These are phyloP conservation scores for Hymenoscyphus repandus DNA, from an alignment of 2,329 filamentous ascomycete genomes.

Conservation along the genomic window DNA sequence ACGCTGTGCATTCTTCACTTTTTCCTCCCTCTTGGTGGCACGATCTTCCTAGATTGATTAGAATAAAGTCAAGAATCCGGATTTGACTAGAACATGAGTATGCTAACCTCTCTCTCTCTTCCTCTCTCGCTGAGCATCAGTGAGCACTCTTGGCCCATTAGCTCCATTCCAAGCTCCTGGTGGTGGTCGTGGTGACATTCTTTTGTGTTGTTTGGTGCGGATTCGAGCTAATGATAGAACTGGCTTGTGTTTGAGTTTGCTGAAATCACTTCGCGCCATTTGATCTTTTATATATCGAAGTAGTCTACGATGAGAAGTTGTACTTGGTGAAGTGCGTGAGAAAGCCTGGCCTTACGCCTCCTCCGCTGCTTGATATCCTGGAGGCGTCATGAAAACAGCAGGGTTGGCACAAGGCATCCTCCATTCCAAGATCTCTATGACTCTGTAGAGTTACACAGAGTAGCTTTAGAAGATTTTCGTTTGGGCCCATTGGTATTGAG, in stretches of 20 bases:
- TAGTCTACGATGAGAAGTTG: not conserved
- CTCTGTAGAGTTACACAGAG: not conserved
- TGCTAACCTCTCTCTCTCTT: constrained; percentile 6
- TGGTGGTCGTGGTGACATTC: constrained; percentile 3
- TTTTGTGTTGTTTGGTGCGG: not conserved
- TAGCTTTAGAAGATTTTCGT: not conserved
- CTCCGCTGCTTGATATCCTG: not conserved
- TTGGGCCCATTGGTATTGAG: not conserved
- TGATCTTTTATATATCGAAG: not conserved
- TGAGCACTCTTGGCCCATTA: constrained; percentile 12
- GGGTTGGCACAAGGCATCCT: not conserved
- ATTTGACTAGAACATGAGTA: too few species aligned
- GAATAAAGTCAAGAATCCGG: too few species aligned
- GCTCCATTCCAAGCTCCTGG: constrained; percentile 10
- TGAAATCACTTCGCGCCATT: not conserved
- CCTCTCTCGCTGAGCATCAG: constrained; percentile 10
- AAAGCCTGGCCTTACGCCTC: constrained; percentile 1
- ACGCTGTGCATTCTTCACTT: constrained; percentile 6
- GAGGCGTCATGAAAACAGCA: not conserved
- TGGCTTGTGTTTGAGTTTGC: not conserved
- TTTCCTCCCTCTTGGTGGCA: constrained; percentile 10
- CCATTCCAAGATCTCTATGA: not conserved
- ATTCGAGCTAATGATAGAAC: not conserved
- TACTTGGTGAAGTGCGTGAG: not conserved
- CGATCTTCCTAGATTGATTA: not conserved